These are phyloP conservation scores for Prunus mira DNA, from an alignment of 306 rosid genomes.

Conservation along the genomic window DNA sequence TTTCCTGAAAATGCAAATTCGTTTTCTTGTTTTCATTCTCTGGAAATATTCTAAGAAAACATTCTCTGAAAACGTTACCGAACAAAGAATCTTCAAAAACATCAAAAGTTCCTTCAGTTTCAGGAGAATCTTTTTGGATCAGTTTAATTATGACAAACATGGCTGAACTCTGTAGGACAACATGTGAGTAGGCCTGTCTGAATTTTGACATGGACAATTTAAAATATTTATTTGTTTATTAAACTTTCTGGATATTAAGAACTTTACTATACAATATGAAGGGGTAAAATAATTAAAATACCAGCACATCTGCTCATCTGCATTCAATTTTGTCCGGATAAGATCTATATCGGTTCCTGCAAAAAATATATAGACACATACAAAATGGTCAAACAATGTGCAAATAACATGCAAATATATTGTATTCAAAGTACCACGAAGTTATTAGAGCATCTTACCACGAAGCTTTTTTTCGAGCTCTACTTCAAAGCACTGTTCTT, in stretches of 20 bases:
- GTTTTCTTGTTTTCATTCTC: too few relatives aligned
- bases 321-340: slow-evolving; percentile 78
- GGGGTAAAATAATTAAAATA: slow-evolving; percentile 20
- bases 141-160: background rate
- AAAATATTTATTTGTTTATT: background rate
- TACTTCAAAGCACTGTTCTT: slow-evolving; percentile 79
- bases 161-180: background rate
- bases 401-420: slow-evolving; percentile 10
- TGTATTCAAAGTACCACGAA: slow-evolving; percentile 1
- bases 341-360: slow-evolving; percentile 79
- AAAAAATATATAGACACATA: slow-evolving; percentile 18
- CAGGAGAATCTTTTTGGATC: background rate
- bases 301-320: slow-evolving; percentile 99
- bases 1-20: too few relatives aligned
- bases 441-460: slow-evolving; percentile 51
- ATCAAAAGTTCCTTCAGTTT: background rate
- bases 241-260: background rate
- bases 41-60: too few relatives aligned
- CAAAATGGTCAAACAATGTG: slow-evolving; percentile 22
- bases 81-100: background rate
- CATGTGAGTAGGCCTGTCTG: background rate
- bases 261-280: background rate
- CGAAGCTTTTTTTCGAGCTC: slow-evolving; percentile 78
- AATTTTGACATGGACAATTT: background rate
- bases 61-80: too few relatives aligned